Conservation (phyloP, 495 filamentous ascomycete species). For the Clohesyomyces aquaticus region DNA sequence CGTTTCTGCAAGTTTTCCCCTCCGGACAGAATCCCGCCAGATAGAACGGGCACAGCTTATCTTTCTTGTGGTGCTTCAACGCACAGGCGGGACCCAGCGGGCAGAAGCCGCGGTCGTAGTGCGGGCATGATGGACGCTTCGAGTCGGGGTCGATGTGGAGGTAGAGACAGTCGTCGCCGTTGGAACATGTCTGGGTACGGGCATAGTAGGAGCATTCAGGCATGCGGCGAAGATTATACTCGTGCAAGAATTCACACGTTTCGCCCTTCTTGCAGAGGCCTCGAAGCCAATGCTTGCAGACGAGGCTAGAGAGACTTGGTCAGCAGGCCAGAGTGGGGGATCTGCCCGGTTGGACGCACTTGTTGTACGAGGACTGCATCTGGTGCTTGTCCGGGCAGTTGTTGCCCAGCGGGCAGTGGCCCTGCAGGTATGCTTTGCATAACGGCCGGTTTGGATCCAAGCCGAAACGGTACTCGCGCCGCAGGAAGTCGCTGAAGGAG, state of each 20-base stretch:
- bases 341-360: conserved; percentile 37
- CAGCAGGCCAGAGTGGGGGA: conserved; percentile 8
- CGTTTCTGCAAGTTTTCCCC: conserved; percentile 71
- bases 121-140: conserved; percentile 74
- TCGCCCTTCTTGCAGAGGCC: conserved; percentile 97
- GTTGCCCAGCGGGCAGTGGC: conserved; percentile 77
- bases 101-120: conserved; percentile 96
- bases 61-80: conserved; percentile 79
- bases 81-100: conserved; percentile 83
- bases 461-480: conserved; percentile 68
- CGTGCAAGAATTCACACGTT: conserved; percentile 93
- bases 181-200: conserved; percentile 87
- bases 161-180: conserved; percentile 96
- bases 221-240: conserved; percentile 98
- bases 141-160: conserved; percentile 88
- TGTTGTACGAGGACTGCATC: conserved; percentile 44
- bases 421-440: conserved; percentile 79
- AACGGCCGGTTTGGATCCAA: conserved; percentile 71
- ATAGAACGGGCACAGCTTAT: conserved; percentile 77
- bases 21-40: conserved; percentile 94
- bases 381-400: conserved; percentile 66
- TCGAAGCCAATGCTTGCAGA: conserved; percentile 99
- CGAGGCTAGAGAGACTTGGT: conserved; percentile 57
- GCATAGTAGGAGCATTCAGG: conserved; percentile 82
- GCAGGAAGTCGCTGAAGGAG: conserved; percentile 50